A percentile compares a stretch with the other conserved stretches of the same genome.
Conservation (phyloP, 2,329 filamentous ascomycete species). For the Diaporthe helianthi region DNA sequence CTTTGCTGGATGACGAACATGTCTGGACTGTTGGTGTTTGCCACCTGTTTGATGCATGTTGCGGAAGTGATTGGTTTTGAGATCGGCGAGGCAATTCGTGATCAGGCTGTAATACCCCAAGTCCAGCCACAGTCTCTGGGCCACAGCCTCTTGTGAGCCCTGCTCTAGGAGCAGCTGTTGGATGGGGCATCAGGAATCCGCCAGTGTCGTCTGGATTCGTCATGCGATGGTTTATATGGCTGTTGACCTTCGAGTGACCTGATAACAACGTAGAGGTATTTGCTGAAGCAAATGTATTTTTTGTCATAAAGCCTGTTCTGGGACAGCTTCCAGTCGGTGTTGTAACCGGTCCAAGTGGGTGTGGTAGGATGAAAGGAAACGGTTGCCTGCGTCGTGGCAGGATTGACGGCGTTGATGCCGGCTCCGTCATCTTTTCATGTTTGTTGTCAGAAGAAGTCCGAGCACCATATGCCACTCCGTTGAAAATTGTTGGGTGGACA, state of each 20-base stretch:
- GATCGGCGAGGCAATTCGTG: background rate
- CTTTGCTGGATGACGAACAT: too few species aligned
- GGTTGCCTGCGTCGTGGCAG: constrained; percentile 1
- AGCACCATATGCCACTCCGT: background rate
- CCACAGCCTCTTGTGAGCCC: background rate
- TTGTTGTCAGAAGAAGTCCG: too few species aligned
- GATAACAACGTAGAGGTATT: background rate
- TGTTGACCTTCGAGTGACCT: too few species aligned
- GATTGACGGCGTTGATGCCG: background rate
- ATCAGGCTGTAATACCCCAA: rapidly evolving
- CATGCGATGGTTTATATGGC: too few species aligned
- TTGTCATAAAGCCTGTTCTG: background rate
- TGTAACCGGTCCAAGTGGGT: constrained; percentile 6
- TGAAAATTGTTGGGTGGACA: background rate
- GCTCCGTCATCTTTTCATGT: background rate
- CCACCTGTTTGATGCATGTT: background rate
- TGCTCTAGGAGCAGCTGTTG: too few species aligned
- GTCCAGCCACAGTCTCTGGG: too few species aligned
- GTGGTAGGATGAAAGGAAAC: constrained; percentile 20
- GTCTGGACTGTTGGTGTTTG: background rate
- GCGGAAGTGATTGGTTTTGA: background rate
- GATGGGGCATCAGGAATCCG: background rate
- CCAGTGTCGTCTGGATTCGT: background rate
- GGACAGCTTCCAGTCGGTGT: background rate
- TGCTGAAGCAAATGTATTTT: background rate